A percentile compares a stretch with the other conserved stretches of the same genome.
Conservation (phyloP, 805 yeast genomes). For the Pichia rugopelliculosa region DNA sequence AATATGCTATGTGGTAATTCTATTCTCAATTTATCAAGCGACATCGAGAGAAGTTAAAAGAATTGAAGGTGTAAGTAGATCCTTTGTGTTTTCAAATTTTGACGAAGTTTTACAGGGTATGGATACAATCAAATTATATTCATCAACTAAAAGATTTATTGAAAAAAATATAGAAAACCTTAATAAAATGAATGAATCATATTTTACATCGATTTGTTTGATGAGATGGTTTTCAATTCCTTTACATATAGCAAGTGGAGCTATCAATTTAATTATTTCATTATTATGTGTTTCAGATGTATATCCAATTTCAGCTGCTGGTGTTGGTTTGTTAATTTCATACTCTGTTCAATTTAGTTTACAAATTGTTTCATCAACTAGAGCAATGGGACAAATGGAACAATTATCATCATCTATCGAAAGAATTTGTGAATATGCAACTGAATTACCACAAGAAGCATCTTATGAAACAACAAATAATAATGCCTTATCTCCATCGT, state of each 20-base stretch:
- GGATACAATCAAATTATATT: conserved; percentile 56
- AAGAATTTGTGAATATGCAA: conserved; percentile 60
- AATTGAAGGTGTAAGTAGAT: conserved; percentile 63
- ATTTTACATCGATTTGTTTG: conserved; percentile 49
- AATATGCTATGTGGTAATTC: conserved; percentile 33
- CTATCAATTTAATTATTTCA: conserved; percentile 45
- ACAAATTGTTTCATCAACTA: conserved; percentile 52
- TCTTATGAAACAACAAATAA: conserved; percentile 33
- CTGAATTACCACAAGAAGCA: conserved; percentile 61
- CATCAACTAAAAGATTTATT: conserved; percentile 39
- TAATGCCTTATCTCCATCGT: too few relatives aligned
- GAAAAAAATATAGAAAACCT: conserved; percentile 38
- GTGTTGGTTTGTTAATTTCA: conserved; percentile 62
- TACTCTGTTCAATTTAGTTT: conserved; percentile 53
- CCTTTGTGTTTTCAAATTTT: conserved; percentile 63
- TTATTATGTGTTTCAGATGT: conserved; percentile 54
- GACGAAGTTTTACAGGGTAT: conserved; percentile 65
- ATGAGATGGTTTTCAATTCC: conserved; percentile 70
- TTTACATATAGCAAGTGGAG: conserved; percentile 47
- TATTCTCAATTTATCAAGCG: conserved; percentile 56
- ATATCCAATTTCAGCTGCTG: conserved; percentile 52
- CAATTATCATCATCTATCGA: conserved; percentile 75
- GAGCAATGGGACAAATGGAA: conserved; percentile 64
- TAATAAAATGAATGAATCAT: conserved; percentile 61
- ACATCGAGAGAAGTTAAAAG: conserved; percentile 72